Percentiles rank a stretch among this genome's conserved stretches.
phyloP scores from a whole-genome alignment of 164 flowering plant genomes.

The Akebia trifoliata region DNA sequence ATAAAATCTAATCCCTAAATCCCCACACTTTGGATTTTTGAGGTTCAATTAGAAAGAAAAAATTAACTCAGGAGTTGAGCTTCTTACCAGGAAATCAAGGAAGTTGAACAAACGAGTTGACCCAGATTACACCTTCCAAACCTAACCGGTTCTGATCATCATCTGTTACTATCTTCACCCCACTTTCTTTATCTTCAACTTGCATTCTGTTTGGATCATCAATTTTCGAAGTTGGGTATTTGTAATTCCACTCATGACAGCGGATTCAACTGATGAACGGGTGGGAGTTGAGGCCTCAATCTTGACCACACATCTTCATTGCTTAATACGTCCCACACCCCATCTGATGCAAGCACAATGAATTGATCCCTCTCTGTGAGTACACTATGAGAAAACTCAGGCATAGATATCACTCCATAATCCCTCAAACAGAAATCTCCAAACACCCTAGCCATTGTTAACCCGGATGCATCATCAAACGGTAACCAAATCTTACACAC shows the following conservation, averaged over 20 bases:
- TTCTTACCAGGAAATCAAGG: constrained; percentile 84
- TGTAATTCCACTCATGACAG: constrained; percentile 81
- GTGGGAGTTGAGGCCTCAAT: constrained; percentile 64
- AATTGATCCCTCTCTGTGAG: constrained; percentile 83
- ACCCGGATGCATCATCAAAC: constrained; percentile 81
- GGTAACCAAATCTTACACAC: constrained; percentile 89
- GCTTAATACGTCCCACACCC: constrained; percentile 96
- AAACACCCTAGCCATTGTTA: constrained; percentile 98
- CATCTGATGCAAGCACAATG: constrained; percentile 93
- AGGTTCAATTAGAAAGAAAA: background rate
- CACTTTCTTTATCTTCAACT: constrained; percentile 29
- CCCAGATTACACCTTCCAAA: constrained; percentile 86
- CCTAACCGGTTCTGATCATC: constrained; percentile 84
- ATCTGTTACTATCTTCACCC: constrained; percentile 18
- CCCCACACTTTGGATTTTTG: constrained; percentile 1
- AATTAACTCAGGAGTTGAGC: constrained; percentile 28
- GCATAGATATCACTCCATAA: constrained; percentile 87
- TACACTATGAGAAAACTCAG: constrained; percentile 68
- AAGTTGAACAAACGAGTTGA: constrained; percentile 84
- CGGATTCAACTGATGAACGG: constrained; percentile 67
- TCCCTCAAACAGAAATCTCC: constrained; percentile 97
- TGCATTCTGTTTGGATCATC: constrained; percentile 43
- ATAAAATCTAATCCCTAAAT: too few relatives aligned
- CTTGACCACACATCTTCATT: constrained; percentile 90
- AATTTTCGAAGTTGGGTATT: constrained; percentile 92